A percentile compares a stretch with the other conserved stretches of the same genome.
Conservation (phyloP, 2,329 filamentous ascomycete genomes). For the Myriosclerotinia duriaeana region DNA sequence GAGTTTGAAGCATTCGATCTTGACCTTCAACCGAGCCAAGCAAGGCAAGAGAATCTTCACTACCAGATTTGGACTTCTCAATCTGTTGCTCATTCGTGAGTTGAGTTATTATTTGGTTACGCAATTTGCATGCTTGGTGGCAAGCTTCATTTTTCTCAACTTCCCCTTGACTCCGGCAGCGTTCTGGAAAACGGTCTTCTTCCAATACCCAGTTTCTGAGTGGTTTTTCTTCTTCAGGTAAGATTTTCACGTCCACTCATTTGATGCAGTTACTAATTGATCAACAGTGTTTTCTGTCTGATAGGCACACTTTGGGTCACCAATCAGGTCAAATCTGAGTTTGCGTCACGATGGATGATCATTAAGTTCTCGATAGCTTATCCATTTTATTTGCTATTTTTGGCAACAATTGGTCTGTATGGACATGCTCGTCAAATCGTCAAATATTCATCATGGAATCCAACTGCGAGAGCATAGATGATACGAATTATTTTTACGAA, state of each 20-base stretch:
- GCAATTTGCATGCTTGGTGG: constrained; percentile 48
- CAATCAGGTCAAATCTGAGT: constrained; percentile 48
- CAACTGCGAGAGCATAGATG: constrained; percentile 40
- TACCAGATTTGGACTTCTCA: constrained; percentile 47
- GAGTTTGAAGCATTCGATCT: constrained; percentile 45
- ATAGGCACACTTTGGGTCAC: constrained; percentile 49
- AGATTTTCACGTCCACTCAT: constrained; percentile 15
- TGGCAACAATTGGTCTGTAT: constrained; percentile 16
- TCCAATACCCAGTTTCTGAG: constrained; percentile 49
- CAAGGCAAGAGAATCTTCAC: constrained; percentile 42
- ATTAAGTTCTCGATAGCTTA: constrained; percentile 47
- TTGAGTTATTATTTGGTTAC: constrained; percentile 50
- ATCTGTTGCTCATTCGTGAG: constrained; percentile 48
- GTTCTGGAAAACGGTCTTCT: constrained; percentile 48
- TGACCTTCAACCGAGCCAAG: constrained; percentile 45
- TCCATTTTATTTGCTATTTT: constrained; percentile 43
- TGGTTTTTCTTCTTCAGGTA: constrained; percentile 50
- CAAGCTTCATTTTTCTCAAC: constrained; percentile 47
- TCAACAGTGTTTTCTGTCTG: constrained; percentile 44
- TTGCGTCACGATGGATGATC: constrained; percentile 45
- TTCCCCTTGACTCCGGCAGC: constrained; percentile 45
- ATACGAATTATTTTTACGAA: neutral
- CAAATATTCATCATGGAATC: constrained; percentile 49
- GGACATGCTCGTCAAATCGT: constrained; percentile 30
- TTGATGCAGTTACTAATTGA: neutral